These are phyloP conservation scores for Ceratocystiopsis minuta DNA, from an alignment of 2,329 filamentous ascomycete species.

Conservation along the genomic window DNA sequence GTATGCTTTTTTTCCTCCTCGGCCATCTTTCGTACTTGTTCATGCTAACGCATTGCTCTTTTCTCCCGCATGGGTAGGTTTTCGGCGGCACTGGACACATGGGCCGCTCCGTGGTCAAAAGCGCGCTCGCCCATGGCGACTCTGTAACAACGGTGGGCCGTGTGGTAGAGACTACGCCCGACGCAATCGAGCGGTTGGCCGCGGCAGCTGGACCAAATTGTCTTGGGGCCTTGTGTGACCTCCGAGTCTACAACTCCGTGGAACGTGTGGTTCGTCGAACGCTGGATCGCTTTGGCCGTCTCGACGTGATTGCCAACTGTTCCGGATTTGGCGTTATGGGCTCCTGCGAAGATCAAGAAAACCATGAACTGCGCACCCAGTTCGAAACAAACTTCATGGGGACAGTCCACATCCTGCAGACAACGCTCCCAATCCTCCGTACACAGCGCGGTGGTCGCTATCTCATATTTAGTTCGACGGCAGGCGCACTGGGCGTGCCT, in stretches of 20 bases:
- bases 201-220: constrained; percentile 34
- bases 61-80: constrained; percentile 31
- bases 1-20: constrained; percentile 26
- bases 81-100: constrained; percentile 97
- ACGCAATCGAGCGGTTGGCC: constrained; percentile 52
- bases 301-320: constrained; percentile 86
- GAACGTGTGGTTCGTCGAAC: constrained; percentile 50
- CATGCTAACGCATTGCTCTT: background rate
- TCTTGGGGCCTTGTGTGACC: constrained; percentile 73
- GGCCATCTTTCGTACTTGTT: no score
- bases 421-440: constrained; percentile 75
- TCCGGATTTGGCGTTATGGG: constrained; percentile 92
- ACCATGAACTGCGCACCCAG: constrained; percentile 84
- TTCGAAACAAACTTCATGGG: constrained; percentile 98
- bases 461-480: constrained; percentile 85
- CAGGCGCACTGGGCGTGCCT: constrained; percentile 81
- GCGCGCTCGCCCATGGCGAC: constrained; percentile 63
- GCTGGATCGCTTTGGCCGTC: constrained; percentile 56
- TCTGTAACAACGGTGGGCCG: constrained; percentile 74
- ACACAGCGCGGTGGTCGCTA: constrained; percentile 57
- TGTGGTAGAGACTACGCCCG: constrained; percentile 54
- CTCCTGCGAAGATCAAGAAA: constrained; percentile 90
- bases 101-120: constrained; percentile 75
- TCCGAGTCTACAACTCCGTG: constrained; percentile 66
- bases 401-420: constrained; percentile 79